Base-by-base conservation (phyloP, 495 filamentous ascomycete species). In the Sporormia fimetaria region DNA sequence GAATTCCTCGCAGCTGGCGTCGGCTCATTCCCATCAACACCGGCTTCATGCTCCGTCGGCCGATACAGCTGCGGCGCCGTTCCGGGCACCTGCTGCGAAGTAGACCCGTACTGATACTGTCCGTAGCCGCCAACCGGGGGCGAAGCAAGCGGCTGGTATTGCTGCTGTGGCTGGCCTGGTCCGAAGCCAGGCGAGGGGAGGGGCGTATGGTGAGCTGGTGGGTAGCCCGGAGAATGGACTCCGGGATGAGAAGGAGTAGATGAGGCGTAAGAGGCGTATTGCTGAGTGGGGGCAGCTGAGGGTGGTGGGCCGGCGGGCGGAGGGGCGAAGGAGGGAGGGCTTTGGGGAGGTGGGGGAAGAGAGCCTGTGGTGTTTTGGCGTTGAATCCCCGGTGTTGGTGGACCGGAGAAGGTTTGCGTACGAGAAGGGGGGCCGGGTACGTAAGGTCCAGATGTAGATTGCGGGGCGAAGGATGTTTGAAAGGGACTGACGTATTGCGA, bases 1-100 rank as follows among this genome's bases (percentile, higher is more conserved):
- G 71, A 68, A 12, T 63, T 44, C 33, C 60, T 60, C 39, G 70
- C 65, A 30, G 59, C 20, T 67, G 63, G 40, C 18, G 43, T 28
- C 9, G 51, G 45, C 18, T 68, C 56, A 40, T 70, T 68, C 33
- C 68, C 62, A 6, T 48, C 23, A 3, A 37, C 37, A 10, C 17
- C 21, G 2, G 44, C 49, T 38, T 52, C 51, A 9, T 47, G 31
- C 55, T 84, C 76, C 1, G 78, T 83, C 6, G 87, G 85, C 38
- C 77, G 60, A 51, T 90, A 93, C 9, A 81, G 57, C 60, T 90
- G 83, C 43, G 80, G 73, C 12, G 57, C 45, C 2, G 53, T 23
- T 17, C 43, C 47, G 9, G 57, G 42, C 21, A 49, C 54, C 1
- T 56, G 52, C 34, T 57, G 53, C 37, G 29, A 35, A 8, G 41